Evolutionary conservation across 495 filamentous ascomycete species (phyloP).

Genomic region (Xylaria acuta): DNA sequence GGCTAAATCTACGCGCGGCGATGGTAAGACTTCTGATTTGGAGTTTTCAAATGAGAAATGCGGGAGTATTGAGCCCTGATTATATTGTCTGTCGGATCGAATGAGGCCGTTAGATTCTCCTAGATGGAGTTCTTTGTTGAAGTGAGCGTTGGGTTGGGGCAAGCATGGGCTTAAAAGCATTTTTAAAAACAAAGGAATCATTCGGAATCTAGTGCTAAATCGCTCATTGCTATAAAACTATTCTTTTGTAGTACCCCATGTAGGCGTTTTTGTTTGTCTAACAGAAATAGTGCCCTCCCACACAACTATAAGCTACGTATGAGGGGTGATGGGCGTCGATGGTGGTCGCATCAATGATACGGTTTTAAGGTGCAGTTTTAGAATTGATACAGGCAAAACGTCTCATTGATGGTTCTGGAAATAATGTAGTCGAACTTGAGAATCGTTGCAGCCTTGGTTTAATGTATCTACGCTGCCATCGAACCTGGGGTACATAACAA

Average conservation of each 20-base stretch:
- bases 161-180: neutral
- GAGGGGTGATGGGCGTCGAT: neutral
- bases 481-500: neutral
- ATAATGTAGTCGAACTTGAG: neutral
- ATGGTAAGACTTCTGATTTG: neutral
- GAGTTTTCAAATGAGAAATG: too few relatives aligned
- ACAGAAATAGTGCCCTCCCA: neutral
- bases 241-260: neutral
- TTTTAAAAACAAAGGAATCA: neutral
- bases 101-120: neutral
- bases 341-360: neutral
- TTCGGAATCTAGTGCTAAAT: neutral
- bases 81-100: constrained; percentile 2
- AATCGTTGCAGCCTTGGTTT: too few relatives aligned
- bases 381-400: neutral
- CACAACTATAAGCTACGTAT: neutral
- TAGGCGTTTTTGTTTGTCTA: neutral
- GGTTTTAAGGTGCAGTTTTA: neutral
- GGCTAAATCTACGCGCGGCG: neutral
- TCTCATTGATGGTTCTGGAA: neutral
- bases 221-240: neutral
- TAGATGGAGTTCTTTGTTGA: constrained; percentile 1
- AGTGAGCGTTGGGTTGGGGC: neutral
- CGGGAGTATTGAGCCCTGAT: neutral
- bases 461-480: too few relatives aligned